Evolutionary conservation across 2,329 filamentous ascomycete genomes (phyloP).

Genomic region (Triangularia setosa): DNA sequence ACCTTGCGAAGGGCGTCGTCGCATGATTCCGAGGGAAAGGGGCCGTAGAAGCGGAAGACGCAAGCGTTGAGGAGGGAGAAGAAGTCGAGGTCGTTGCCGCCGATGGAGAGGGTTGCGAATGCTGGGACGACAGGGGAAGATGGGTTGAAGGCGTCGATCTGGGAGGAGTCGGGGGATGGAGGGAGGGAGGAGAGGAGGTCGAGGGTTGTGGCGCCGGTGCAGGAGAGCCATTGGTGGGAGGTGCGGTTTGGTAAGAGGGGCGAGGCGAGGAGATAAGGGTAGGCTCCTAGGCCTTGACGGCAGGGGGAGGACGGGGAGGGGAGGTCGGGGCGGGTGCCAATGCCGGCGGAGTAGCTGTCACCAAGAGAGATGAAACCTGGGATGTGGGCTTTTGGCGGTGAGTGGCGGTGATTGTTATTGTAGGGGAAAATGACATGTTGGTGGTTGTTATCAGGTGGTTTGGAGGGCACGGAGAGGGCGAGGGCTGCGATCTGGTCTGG

Average conservation of each 20-base stretch:
- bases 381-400: background rate
- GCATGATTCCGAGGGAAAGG: conserved; percentile 45
- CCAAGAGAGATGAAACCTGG: conserved; percentile 41
- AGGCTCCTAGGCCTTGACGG: conserved; percentile 40
- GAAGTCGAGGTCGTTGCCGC: conserved; percentile 48
- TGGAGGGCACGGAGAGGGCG: background rate
- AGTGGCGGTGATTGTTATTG: background rate
- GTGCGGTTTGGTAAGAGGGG: conserved; percentile 32
- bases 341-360: conserved; percentile 47
- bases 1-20: conserved; percentile 37
- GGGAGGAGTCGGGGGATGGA: conserved; percentile 33
- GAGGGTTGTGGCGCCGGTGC: conserved; percentile 41
- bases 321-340: conserved; percentile 38
- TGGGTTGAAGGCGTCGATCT: conserved; percentile 41
- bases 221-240: conserved; percentile 43
- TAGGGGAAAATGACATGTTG: background rate
- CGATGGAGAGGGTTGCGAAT: conserved; percentile 45
- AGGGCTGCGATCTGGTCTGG: background rate
- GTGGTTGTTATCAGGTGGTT: background rate
- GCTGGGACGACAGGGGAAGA: conserved; percentile 28
- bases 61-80: conserved; percentile 49
- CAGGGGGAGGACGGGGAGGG: conserved; percentile 36
- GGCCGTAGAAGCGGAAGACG: conserved; percentile 45
- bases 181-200: conserved; percentile 36
- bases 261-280: conserved; percentile 38